A percentile compares a stretch with the other conserved stretches of the same genome.
These are phyloP conservation scores for Mortierella sp. DNA, from an alignment of 371 early-diverging fungal genomes.

Conservation along the genomic window DNA sequence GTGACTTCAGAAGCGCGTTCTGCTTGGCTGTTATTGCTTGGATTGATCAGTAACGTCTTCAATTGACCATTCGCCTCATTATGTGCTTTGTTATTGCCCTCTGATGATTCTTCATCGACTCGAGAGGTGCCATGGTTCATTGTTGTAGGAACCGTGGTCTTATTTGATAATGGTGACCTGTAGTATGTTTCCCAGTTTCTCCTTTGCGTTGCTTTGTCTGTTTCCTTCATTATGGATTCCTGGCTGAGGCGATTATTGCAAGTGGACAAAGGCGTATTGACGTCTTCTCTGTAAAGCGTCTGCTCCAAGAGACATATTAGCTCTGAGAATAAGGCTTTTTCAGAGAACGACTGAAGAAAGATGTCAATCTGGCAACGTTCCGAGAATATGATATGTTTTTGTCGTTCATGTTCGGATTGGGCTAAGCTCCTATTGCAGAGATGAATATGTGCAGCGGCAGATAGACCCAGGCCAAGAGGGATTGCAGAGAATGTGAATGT, in stretches of 20 bases:
- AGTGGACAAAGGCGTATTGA: not conserved
- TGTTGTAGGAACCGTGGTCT: not conserved
- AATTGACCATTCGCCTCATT: not conserved
- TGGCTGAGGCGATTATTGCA: not conserved
- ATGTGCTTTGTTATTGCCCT: not conserved
- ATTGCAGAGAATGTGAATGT: constrained; percentile 16
- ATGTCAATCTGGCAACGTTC: constrained; percentile 11
- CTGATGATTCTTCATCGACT: not conserved
- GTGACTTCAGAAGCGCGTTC: no score
- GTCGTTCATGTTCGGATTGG: constrained; percentile 11
- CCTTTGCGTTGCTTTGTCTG: not conserved
- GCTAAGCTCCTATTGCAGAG: constrained; percentile 18
- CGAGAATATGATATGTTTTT: not conserved
- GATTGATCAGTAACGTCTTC: not conserved
- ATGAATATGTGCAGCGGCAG: constrained; percentile 21
- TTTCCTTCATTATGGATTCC: not conserved
- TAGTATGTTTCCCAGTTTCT: not conserved
- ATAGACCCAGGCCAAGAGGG: constrained; percentile 22
- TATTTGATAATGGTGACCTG: not conserved
- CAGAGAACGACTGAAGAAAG: constrained; percentile 11
- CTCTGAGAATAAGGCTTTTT: constrained; percentile 19
- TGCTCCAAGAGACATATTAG: constrained; percentile 14
- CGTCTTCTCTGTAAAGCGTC: not conserved
- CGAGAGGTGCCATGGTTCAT: not conserved
- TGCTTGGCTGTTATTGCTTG: no score